These are phyloP conservation scores for Silene latifolia DNA, from an alignment of 148 eudicot species.

Conservation along the genomic window DNA sequence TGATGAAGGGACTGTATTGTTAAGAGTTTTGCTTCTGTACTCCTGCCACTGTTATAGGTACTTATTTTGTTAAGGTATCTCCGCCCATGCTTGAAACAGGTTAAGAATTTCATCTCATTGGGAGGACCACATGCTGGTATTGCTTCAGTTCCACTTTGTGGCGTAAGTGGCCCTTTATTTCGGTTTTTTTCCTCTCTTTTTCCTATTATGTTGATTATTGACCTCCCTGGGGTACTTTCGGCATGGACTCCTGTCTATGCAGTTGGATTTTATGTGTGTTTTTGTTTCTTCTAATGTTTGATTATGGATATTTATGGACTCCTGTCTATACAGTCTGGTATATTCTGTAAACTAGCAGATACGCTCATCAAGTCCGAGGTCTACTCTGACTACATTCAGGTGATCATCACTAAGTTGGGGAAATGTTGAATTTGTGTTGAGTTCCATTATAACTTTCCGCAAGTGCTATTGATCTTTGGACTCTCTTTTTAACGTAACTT, in stretches of 20 bases:
- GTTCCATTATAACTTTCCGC: background rate
- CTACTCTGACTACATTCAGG: conserved; percentile 76
- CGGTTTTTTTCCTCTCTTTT: background rate
- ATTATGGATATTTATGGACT: background rate
- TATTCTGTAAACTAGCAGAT: conserved; percentile 59
- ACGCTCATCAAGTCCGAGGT: conserved; percentile 57
- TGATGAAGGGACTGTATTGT: too few relatives aligned
- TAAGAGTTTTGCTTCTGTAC: too few relatives aligned
- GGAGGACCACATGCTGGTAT: conserved; percentile 99
- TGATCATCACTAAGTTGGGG: conserved; percentile 22
- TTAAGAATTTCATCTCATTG: conserved; percentile 70
- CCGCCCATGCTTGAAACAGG: conserved; percentile 42
- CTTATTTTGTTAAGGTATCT: background rate
- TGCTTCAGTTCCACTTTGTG: conserved; percentile 93
- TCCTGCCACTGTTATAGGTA: background rate
- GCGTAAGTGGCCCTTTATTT: conserved; percentile 47
- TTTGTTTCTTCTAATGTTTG: background rate
- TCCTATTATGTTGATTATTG: background rate
- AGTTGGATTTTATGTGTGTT: too few relatives aligned
- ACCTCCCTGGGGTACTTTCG: background rate
- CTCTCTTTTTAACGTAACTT: background rate
- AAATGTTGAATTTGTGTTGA: background rate
- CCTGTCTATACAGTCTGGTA: conserved; percentile 56
- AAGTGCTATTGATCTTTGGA: background rate
- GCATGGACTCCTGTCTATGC: too few relatives aligned